Conservation (phyloP, 306 rosid species). For the Prunus mongolica region DNA sequence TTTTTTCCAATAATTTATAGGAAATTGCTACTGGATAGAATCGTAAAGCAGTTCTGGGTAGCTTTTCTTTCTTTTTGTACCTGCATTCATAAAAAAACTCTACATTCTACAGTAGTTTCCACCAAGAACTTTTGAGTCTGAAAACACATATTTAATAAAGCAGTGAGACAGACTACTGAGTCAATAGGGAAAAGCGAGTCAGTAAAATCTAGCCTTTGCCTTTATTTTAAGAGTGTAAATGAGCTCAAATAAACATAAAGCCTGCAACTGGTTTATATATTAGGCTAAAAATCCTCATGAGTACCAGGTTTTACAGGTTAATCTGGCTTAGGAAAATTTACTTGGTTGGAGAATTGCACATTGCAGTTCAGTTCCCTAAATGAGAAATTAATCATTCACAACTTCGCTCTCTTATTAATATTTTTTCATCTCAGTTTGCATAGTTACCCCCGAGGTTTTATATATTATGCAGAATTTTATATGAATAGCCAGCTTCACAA, state of each 20-base stretch:
- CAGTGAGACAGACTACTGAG: neutral
- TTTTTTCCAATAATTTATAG: neutral
- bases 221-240: neutral
- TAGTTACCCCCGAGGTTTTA: neutral
- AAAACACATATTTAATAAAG: neutral
- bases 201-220: neutral
- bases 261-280: neutral
- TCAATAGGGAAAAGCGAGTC: neutral
- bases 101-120: neutral
- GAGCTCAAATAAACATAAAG: neutral
- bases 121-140: neutral
- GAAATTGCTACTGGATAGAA: neutral
- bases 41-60: neutral
- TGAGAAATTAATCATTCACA: slow-evolving; percentile 2
- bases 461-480: neutral
- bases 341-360: neutral
- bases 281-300: neutral
- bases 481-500: neutral
- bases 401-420: neutral
- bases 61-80: neutral
- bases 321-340: neutral
- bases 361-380: neutral
- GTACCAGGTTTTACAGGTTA: neutral
- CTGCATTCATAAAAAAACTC: neutral
- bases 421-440: neutral